Evolutionary conservation across 2,329 filamentous ascomycete genomes (phyloP).

Genomic region (Trichoderma harzianum): DNA sequence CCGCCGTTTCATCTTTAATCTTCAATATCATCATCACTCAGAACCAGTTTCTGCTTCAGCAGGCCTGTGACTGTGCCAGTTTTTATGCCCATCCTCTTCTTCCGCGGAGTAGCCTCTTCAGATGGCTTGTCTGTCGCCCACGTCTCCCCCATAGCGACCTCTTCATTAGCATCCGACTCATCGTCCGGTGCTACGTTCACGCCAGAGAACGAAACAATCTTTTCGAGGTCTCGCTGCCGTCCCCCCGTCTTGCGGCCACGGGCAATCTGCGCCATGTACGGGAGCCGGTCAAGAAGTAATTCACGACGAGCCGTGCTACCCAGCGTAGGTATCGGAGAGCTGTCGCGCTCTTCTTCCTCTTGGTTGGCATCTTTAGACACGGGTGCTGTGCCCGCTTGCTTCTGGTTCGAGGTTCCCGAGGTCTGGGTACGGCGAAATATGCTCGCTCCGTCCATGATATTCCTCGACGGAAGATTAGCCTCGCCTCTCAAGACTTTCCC

Average conservation of each 20-base stretch:
- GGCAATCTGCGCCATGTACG: conserved; percentile 73
- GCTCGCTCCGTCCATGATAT: conserved; percentile 45
- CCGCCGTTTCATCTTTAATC: conserved; percentile 44
- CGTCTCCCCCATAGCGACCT: conserved; percentile 40
- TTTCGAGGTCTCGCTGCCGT: conserved; percentile 59
- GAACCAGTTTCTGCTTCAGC: conserved; percentile 62
- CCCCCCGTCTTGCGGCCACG: conserved; percentile 40
- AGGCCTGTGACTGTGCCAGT: conserved; percentile 38
- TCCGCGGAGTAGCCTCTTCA: conserved; percentile 51
- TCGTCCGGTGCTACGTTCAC: conserved; percentile 48
- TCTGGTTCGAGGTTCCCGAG: conserved; percentile 33
- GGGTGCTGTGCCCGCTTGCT: conserved; percentile 22
- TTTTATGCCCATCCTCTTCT: conserved; percentile 42
- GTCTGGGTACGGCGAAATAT: conserved; percentile 46
- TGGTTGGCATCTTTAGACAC: conserved; percentile 19
- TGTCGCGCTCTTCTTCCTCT: conserved; percentile 22
- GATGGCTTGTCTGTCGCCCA: conserved; percentile 62
- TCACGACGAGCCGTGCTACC: conserved; percentile 67
- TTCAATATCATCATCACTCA: conserved; percentile 84
- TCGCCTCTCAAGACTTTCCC: conserved; percentile 58
- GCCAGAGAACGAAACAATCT: conserved; percentile 64
- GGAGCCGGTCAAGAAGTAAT: conserved; percentile 79
- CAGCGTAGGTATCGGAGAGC: conserved; percentile 51
- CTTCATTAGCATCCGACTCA: conserved; percentile 45
- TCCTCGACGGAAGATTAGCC: conserved; percentile 33